Percentiles rank a stretch among this genome's conserved stretches.
These are phyloP conservation scores for Dunaliella primolecta DNA, from an alignment of 139 green algal genomes.

Conservation along the genomic window DNA sequence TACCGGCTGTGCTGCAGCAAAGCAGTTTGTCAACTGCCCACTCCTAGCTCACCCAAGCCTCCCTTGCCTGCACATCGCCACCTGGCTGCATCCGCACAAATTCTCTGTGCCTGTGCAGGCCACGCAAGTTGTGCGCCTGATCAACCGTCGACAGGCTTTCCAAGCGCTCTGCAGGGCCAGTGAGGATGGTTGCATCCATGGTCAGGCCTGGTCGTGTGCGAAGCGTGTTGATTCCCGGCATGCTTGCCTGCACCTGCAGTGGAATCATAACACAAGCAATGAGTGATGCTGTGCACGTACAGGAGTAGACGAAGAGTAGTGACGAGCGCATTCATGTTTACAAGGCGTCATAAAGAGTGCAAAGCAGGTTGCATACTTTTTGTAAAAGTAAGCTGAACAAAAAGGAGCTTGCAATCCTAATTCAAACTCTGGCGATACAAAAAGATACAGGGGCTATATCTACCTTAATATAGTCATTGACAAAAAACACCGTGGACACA, in stretches of 20 bases:
- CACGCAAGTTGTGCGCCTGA: background rate
- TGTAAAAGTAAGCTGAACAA: no score
- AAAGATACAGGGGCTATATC: no score
- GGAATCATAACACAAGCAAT: background rate
- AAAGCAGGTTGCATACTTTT: background rate
- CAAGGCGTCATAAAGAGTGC: no score
- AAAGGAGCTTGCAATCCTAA: no score
- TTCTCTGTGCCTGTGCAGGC: background rate
- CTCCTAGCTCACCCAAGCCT: background rate
- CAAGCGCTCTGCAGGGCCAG: background rate
- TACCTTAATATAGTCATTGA: no score
- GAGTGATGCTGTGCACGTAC: background rate
- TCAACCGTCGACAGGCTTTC: background rate
- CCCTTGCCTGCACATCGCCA: background rate
- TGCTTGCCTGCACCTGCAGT: background rate
- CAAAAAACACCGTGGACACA: no score
- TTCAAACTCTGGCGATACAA: no score
- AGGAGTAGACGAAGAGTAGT: no score
- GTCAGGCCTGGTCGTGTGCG: constrained; percentile 21
- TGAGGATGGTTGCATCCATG: constrained; percentile 18
- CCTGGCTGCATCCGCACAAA: background rate
- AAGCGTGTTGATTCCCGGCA: constrained; percentile 24
- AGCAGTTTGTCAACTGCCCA: background rate
- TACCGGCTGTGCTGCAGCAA: no score
- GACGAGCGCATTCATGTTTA: no score